Evolutionary conservation across 2,329 filamentous ascomycete species (phyloP), one percentile per base, ranked within the genome.

Genomic region (Torrubiella hemipterigena): DNA sequence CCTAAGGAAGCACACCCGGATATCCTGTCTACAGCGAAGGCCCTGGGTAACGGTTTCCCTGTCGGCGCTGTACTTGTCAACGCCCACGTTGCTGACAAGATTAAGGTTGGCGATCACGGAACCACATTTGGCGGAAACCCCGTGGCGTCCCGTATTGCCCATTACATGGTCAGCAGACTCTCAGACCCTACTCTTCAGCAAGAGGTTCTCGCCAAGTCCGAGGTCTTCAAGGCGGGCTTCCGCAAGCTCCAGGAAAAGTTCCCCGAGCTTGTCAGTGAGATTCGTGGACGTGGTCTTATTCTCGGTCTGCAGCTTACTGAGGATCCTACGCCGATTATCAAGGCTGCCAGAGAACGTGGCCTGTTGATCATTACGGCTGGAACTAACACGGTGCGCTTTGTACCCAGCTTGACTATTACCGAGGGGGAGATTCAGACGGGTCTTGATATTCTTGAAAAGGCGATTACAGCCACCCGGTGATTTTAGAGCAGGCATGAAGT

Each of bases 101-200:
- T 62, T 39, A 51, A 55, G 42, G 57, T 56, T 9, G 84, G 87
- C 36, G 87, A 95, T 54, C 87, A 95, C 57, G 87, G 87, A 30
- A 95, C 87, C 12, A 95, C 87, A 1, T 95, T 93, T 47, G 87
- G 87, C 34, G 87, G 87, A 24, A 95, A 94, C 60, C 87, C 87
- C 7, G 68, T 95, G 23, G 86, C 81, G 3, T 84, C 75, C 48
- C 74, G 86, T 19, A 62, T 96, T 7, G 91, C 83, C 7, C 83
- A 93, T 52, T 75, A 94, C 59, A 81, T 95, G 36, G 76, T 98
- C 34, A 69, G 67, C 19, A 74, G 84, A 16, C 70, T 98, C 5
- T 69, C 82, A 0, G 75, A 85, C 17, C 65, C 74, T 1, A 63
- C 70, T 30, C 64, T 96, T 30, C 81, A 89, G 48, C 58, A 67